phyloP scores from a whole-genome alignment of 108 stramenopile genomes.

The Mediolabrus comicus region DNA sequence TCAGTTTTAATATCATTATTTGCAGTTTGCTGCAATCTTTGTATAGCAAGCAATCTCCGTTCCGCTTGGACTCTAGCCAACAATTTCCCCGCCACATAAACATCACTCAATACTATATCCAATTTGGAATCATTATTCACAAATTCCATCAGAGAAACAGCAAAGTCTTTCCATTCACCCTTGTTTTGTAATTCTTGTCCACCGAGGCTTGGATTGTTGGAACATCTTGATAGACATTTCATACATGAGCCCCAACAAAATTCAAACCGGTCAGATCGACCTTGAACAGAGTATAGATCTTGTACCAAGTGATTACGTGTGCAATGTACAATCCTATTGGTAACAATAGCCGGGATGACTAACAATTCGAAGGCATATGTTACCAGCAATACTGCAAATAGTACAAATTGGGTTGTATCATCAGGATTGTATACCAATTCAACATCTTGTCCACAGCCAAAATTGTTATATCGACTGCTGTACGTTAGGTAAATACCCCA shows the following conservation, averaged over 20 bases:
- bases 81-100: slow-evolving; percentile 24
- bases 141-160: slow-evolving; percentile 44
- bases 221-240: slow-evolving; percentile 20
- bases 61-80: slow-evolving; percentile 42
- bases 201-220: slow-evolving; percentile 9
- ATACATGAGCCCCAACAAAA: slow-evolving; percentile 19
- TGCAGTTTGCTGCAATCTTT: slow-evolving; percentile 15
- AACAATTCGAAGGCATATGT: slow-evolving; percentile 36
- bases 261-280: slow-evolving; percentile 29
- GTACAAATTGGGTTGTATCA: neutral
- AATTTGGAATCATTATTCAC: slow-evolving; percentile 43
- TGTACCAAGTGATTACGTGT: slow-evolving; percentile 1
- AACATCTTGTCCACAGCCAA: slow-evolving; percentile 21
- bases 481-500: slow-evolving; percentile 1
- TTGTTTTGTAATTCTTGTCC: slow-evolving; percentile 41
- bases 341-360: slow-evolving; percentile 24
- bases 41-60: slow-evolving; percentile 21
- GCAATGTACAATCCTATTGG: slow-evolving; percentile 12
- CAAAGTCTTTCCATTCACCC: slow-evolving; percentile 46
- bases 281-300: slow-evolving; percentile 14
- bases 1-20: slow-evolving; percentile 1
- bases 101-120: slow-evolving; percentile 31
- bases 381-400: slow-evolving; percentile 26
- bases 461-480: slow-evolving; percentile 15
- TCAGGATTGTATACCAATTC: neutral